Base-by-base conservation (phyloP, 345 rosid genomes). In the Populus nigra region DNA sequence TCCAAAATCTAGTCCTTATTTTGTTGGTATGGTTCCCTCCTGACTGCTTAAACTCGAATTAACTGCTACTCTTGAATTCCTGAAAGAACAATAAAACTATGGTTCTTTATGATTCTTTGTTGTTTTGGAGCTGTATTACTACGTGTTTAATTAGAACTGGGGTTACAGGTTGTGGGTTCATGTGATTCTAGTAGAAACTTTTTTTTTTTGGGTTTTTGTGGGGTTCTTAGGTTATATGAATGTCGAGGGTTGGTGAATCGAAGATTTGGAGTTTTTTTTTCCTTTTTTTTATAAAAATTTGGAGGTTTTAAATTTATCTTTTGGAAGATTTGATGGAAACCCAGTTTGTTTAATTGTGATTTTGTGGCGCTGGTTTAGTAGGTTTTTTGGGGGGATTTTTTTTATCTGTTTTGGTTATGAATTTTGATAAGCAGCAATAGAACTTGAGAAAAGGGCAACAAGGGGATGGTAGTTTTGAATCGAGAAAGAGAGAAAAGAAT, bases 201-300 rank as follows among this genome's bases (percentile, higher is more conserved):
- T 41, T 41, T 39, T 5, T 39, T 39, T 43, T 45, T 2, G 15
- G 49, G 16, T 45, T 45, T 45, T 45, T 3, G 17, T 45, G 68
- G 55, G 33, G 36, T 76, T 65, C 35, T 65, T 72, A 53, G 81
- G 73, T 65, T 53, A 13, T 45, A 29, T 23, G 72, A 38, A 72
- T 39, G 71, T 50, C 7, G 72, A 39, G 38, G 9, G 45, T 65
- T 47, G 67, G 35, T 47, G 66, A 63, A 31, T 50, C 50, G 13
- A 25, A 36, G 22, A 1, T 9, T 23, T 62, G 43, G 57, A 22
- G 31, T 55, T 23, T 75, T 57, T 18, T 12, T 3, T 22, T 22
- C 61, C 38, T 23, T 74, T 53, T 17, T 10, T 2, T 12, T 5
- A 16, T 9, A 33, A 25, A 7, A 9, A 18, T 12, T 66, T 71